Evolutionary conservation across 371 early-diverging fungal genomes (phyloP).

Genomic region (Spraguea lophii): DNA sequence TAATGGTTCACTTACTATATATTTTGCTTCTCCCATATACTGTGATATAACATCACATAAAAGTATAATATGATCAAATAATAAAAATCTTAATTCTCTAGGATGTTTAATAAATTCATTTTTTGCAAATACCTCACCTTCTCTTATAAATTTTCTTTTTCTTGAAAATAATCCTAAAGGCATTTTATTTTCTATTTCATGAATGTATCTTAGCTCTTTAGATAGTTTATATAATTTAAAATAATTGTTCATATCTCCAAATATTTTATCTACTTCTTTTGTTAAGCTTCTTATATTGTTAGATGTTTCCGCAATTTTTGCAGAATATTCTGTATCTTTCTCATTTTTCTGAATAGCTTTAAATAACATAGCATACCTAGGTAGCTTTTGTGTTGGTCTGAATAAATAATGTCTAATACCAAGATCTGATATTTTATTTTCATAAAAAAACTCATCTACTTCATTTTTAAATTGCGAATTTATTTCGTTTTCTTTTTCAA

Average conservation of each 20-base stretch:
- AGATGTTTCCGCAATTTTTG: constrained; percentile 10
- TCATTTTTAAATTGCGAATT: constrained; percentile 30
- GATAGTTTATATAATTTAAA: constrained; percentile 31
- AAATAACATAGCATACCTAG: constrained; percentile 39
- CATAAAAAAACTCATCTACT: constrained; percentile 19
- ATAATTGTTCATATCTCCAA: constrained; percentile 14
- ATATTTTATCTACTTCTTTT: constrained; percentile 23
- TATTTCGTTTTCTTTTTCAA: constrained; percentile 9
- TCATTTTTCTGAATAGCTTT: constrained; percentile 40
- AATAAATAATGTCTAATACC: constrained; percentile 42
- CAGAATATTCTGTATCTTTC: constrained; percentile 6
- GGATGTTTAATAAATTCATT: not conserved
- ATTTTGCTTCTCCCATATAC: not conserved
- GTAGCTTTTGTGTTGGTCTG: constrained; percentile 37
- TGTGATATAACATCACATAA: constrained; percentile 1
- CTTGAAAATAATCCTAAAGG: not conserved
- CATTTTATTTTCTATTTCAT: constrained; percentile 2
- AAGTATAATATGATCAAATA: constrained; percentile 3
- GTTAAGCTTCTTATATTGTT: constrained; percentile 11
- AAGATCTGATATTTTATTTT: constrained; percentile 25
- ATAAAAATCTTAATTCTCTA: not conserved
- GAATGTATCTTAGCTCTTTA: constrained; percentile 10
- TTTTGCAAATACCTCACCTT: constrained; percentile 2
- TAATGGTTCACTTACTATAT: not conserved
- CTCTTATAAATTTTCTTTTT: constrained; percentile 4